Evolutionary conservation across 2,329 filamentous ascomycete genomes (phyloP).

Genomic region (Exophiala oligosperma): DNA sequence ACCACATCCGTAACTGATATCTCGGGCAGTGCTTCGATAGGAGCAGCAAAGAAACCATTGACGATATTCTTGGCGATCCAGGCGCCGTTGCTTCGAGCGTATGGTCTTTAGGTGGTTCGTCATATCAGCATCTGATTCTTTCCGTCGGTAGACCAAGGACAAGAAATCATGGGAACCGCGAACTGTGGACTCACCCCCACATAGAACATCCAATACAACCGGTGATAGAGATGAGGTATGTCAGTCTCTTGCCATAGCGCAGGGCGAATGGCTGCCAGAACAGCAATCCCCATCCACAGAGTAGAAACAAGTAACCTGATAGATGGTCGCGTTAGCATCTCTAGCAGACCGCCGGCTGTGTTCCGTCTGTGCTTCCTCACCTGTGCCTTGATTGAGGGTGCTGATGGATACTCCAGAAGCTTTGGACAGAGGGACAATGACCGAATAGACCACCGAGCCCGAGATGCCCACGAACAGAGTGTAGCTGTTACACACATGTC

Average conservation of each 20-base stretch:
- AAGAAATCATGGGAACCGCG: neutral
- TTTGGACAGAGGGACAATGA: slow-evolving; percentile 41
- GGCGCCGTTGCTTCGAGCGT: slow-evolving; percentile 46
- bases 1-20: slow-evolving; percentile 47
- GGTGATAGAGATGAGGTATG: slow-evolving; percentile 32
- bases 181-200: slow-evolving; percentile 7
- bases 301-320: slow-evolving; percentile 45
- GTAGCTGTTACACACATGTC: slow-evolving; percentile 32
- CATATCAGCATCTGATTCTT: neutral
- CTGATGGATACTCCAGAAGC: slow-evolving; percentile 44
- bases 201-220: slow-evolving; percentile 13
- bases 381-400: slow-evolving; percentile 48
- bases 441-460: slow-evolving; percentile 35
- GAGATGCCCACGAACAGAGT: slow-evolving; percentile 36
- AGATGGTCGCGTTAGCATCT: slow-evolving; percentile 10
- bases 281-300: slow-evolving; percentile 39
- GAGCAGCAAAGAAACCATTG: slow-evolving; percentile 49
- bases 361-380: neutral
- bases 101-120: slow-evolving; percentile 36
- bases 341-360: neutral
- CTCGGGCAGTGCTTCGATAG: slow-evolving; percentile 52
- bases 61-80: slow-evolving; percentile 52
- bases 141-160: no score
- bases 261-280: slow-evolving; percentile 50
- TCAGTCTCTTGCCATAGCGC: slow-evolving; percentile 41